These are phyloP conservation scores for Pseudogymnoascus destructans DNA, from an alignment of 2,329 filamentous ascomycete species.

Conservation along the genomic window DNA sequence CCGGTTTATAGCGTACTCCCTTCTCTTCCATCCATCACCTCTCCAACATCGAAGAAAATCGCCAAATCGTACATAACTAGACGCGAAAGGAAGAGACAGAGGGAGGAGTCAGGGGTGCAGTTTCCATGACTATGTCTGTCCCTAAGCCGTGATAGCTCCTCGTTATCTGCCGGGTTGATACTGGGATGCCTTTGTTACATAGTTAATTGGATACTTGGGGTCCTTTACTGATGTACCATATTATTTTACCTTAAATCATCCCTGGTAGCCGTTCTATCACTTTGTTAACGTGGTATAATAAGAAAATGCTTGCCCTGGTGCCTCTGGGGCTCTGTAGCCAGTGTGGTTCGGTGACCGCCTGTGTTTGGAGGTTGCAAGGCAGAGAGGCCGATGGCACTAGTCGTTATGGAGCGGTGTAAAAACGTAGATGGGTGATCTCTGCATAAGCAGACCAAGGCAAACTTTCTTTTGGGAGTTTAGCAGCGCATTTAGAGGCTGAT, in stretches of 20 bases:
- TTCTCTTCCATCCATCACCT: conserved; percentile 1
- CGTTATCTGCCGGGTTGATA: not conserved
- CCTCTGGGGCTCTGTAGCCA: not conserved
- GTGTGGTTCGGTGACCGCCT: not conserved
- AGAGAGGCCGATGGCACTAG: not conserved
- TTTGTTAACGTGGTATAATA: not conserved
- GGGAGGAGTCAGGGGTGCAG: not conserved
- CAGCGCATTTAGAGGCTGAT: not conserved
- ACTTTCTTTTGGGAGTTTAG: conserved; percentile 2
- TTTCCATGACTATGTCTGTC: not conserved
- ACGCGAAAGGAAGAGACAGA: not conserved
- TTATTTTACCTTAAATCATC: not conserved
- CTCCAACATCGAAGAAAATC: not conserved
- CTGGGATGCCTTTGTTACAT: not conserved
- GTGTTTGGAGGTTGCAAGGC: not conserved
- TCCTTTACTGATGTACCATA: not conserved
- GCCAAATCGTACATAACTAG: not conserved
- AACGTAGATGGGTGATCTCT: not conserved
- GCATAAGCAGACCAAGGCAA: conserved; percentile 1
- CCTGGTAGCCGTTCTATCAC: too few species aligned
- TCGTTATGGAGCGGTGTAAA: conserved; percentile 6
- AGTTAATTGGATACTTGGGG: not conserved
- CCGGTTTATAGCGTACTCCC: not conserved
- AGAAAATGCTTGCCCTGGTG: not conserved
- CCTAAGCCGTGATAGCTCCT: not conserved